Base-by-base conservation (phyloP, 2,329 filamentous ascomycete species). In the Polychaeton citri region DNA sequence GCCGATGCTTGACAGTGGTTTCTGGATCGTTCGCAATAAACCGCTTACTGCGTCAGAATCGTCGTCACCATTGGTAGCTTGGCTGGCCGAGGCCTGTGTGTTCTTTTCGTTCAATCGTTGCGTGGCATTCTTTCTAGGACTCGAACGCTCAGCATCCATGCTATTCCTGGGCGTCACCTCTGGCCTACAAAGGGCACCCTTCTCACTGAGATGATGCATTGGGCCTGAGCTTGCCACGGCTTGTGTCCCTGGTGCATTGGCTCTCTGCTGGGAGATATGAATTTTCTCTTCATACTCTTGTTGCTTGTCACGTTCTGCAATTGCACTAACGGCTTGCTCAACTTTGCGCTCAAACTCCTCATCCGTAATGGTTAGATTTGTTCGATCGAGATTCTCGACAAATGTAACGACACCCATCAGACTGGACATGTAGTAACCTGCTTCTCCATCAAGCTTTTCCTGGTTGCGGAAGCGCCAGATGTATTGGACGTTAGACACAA, bases 401-500 rank as follows among this genome's bases (percentile, higher is more conserved):
- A 98, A 98, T 50, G 94, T 86, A 34, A 98, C 80, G 26, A 86
- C 90, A 36, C 90, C 90, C 79, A 88, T 83, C 47, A 98, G 64
- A 6, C 90, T 96, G 20, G 88, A 96, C 37, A 98, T 74, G 59
- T 98, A 98, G 61, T 98, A 98, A 9, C 90, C 90, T 10, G 90
- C 88, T 65, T 98, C 90, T n/a, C 90, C 90, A 17, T 82, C 83
- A 1, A 98, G 75, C 58, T 96, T 96, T 36, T 98, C 90, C 59
- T 95, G 90, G 52, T 96, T 95, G 35, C 90, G 77, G 64, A 98
- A 98, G 32, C 92, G 79, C 35, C 96, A 68, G 44, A 98, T 96
- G 58, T 98, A 98, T 59, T 98, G 90, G 3, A 98, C 84, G 57
- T 98, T 98, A 40, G 87, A 95, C 18, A 96, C 87, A 21, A 98